These are phyloP conservation scores for Huntiella bhutanensis DNA, from an alignment of 2,329 filamentous ascomycete species.

Conservation along the genomic window DNA sequence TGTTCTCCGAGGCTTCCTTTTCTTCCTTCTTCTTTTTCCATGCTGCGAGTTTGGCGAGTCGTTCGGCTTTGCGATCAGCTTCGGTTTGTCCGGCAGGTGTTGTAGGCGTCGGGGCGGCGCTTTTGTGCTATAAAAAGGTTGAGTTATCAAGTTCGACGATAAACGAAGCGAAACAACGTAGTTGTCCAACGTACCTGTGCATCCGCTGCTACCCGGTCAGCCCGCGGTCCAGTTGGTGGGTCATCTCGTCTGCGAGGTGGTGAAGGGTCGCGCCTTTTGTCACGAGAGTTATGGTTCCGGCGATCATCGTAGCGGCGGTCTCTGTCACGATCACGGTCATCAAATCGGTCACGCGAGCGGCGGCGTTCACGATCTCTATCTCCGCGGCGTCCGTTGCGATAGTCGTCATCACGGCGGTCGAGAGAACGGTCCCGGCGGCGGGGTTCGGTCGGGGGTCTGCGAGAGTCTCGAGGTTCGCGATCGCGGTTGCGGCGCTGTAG, in stretches of 20 bases:
- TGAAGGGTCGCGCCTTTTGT: conserved; percentile 44
- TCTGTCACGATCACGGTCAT: conserved; percentile 37
- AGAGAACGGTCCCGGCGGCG: conserved; percentile 52
- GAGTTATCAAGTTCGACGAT: conserved; percentile 10
- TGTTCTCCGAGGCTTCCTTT: conserved; percentile 43
- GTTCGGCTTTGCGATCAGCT: conserved; percentile 60
- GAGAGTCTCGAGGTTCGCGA: conserved; percentile 27
- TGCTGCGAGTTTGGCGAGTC: conserved; percentile 63
- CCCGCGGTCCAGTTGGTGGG: conserved; percentile 14
- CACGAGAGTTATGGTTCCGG: conserved; percentile 21
- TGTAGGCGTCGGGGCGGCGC: conserved; percentile 14
- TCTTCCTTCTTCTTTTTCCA: conserved; percentile 85
- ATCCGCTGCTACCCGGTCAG: conserved; percentile 24
- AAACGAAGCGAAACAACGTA: conserved; percentile 15
- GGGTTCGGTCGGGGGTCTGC: conserved; percentile 26
- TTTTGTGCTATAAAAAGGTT: conserved; percentile 8
- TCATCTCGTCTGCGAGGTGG: conserved; percentile 17
- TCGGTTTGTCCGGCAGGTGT: conserved; percentile 36
- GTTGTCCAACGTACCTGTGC: conserved; percentile 32
- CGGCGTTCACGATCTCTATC: conserved; percentile 35
- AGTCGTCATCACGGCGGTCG: conserved; percentile 48
- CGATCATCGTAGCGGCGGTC: conserved; percentile 46
- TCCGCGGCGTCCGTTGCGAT: conserved; percentile 36
- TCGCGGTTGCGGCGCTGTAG: conserved; percentile 40
- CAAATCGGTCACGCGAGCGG: conserved; percentile 41